Base-by-base conservation (phyloP, 495 filamentous ascomycete species). In the Annulohypoxylon moriforme region DNA sequence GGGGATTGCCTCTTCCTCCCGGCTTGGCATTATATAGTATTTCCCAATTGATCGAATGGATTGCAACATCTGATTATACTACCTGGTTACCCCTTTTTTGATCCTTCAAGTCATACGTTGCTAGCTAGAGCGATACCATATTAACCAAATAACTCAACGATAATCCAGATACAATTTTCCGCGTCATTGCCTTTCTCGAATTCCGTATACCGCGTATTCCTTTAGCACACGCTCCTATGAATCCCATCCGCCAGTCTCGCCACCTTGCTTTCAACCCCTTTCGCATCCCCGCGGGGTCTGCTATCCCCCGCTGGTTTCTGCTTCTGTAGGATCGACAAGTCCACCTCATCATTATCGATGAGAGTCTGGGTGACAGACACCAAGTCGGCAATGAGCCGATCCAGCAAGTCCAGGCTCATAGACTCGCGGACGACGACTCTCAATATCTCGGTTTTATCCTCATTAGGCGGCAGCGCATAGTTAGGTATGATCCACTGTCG, bases 401-500 rank as follows among this genome's bases (percentile, higher is more conserved):
- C 90, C 1, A 93, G 77, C 33, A 93, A 76, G 73, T 93, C 91
- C 27, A 91, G 78, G 36, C 84, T 88, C 88, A 93, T 90, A 70
- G 81, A 87, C 81, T 92, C 90, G 16, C 91, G 82, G 9, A 93
- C 80, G 1, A 92, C 91, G 9, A 93, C 85, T 3, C 91, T 81
- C 64, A 93, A 74, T 67, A 93, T 93, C 77, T 93, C 91, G 2
- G 83, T 91, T 25, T 84, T 80, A 3, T 88, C 83, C 71, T 87
- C 86, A 29, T 81, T 84, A 4, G 91, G 91, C 16, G 91, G 90
- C 6, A 93, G 81, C 3, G 89, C 86, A 73, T 93, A 93, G 80
- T 92, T 92, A 27, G 90, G 91, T 68, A 93, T 89, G 68, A 93
- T 92, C 80, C 92, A 93, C 77, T 92, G 90, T 63, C 89, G 89